Percentiles rank a stretch among this genome's conserved stretches.
phyloP scores from a whole-genome alignment of 768 basidiomycete species.

The Coprinellus micaceus region DNA sequence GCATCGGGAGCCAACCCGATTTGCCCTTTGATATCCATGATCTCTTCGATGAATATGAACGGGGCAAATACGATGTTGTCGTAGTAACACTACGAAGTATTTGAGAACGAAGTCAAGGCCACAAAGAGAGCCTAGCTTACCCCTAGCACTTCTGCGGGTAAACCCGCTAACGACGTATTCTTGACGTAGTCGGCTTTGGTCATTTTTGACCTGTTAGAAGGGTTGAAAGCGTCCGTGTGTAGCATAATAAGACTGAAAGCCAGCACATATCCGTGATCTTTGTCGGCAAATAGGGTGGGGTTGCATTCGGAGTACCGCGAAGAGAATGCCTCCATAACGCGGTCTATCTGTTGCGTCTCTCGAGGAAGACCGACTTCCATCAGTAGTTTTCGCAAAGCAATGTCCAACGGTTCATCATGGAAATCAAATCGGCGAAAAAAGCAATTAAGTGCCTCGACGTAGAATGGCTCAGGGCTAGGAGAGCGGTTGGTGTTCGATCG shows the following conservation, averaged over 20 bases:
- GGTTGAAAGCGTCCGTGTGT: slow-evolving; percentile 97
- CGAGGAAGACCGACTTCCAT: slow-evolving; percentile 90
- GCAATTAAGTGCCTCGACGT: slow-evolving; percentile 60
- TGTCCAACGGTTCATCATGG: slow-evolving; percentile 75
- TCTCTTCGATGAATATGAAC: slow-evolving; percentile 95
- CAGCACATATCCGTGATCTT: slow-evolving; percentile 92
- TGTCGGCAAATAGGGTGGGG: slow-evolving; percentile 66
- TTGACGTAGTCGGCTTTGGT: slow-evolving; percentile 89
- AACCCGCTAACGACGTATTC: slow-evolving; percentile 86
- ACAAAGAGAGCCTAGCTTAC: slow-evolving; percentile 40
- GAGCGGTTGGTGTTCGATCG: slow-evolving; percentile 6
- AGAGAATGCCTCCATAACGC: slow-evolving; percentile 95
- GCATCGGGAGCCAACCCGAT: slow-evolving; percentile 33
- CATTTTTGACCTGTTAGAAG: slow-evolving; percentile 97
- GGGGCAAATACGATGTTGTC: slow-evolving; percentile 96
- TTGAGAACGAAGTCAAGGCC: background rate
- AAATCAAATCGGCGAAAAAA: slow-evolving; percentile 83
- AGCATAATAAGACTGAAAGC: slow-evolving; percentile 99
- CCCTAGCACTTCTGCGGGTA: slow-evolving; percentile 79
- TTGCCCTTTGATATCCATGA: slow-evolving; percentile 64
- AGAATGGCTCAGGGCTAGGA: slow-evolving; percentile 65
- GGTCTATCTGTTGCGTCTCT: slow-evolving; percentile 98
- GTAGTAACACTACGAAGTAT: slow-evolving; percentile 70
- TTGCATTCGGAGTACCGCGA: slow-evolving; percentile 81
- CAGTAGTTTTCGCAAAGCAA: slow-evolving; percentile 83